Evolutionary conservation across 2,329 filamentous ascomycete genomes (phyloP).

Genomic region (Talaromyces albobiverticillius): DNA sequence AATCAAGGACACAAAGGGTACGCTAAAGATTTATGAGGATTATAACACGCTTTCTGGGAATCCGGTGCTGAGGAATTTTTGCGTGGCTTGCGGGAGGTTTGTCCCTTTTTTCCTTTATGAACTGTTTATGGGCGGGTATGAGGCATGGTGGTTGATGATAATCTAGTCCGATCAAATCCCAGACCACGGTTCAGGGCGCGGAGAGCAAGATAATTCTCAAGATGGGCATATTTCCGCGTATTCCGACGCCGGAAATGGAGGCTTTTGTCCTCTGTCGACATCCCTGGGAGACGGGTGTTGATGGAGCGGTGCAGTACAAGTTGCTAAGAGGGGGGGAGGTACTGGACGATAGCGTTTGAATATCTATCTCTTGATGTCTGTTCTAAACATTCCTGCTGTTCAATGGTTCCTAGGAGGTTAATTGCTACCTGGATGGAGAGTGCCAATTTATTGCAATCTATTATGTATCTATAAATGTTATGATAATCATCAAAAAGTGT

Average conservation of each 20-base stretch:
- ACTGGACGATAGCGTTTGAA: neutral
- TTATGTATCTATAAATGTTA: too few relatives aligned
- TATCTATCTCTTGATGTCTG: too few relatives aligned
- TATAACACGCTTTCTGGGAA: constrained; percentile 47
- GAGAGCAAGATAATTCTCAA: constrained; percentile 49
- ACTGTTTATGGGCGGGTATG: too few relatives aligned
- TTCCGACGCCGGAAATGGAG: constrained; percentile 47
- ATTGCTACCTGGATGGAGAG: too few relatives aligned
- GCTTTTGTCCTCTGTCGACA: constrained; percentile 45
- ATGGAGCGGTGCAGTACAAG: neutral
- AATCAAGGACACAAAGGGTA: constrained; percentile 44
- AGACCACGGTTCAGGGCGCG: constrained; percentile 36
- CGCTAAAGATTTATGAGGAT: constrained; percentile 46
- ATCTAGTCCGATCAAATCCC: constrained; percentile 49
- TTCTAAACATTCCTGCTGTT: too few relatives aligned
- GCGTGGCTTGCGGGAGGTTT: neutral
- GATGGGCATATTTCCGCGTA: constrained; percentile 50
- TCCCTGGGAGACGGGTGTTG: constrained; percentile 34
- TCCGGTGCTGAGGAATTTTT: constrained; percentile 18
- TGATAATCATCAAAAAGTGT: too few relatives aligned
- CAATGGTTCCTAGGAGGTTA: too few relatives aligned
- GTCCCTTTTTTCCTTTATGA: neutral
- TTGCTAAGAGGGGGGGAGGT: neutral
- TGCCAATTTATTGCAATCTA: too few relatives aligned
- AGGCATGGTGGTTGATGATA: too few relatives aligned